A percentile compares a stretch with the other conserved stretches of the same genome.
These are phyloP conservation scores for Salinomyces thailandicus DNA, from an alignment of 2,329 filamentous ascomycete genomes.

Conservation along the genomic window DNA sequence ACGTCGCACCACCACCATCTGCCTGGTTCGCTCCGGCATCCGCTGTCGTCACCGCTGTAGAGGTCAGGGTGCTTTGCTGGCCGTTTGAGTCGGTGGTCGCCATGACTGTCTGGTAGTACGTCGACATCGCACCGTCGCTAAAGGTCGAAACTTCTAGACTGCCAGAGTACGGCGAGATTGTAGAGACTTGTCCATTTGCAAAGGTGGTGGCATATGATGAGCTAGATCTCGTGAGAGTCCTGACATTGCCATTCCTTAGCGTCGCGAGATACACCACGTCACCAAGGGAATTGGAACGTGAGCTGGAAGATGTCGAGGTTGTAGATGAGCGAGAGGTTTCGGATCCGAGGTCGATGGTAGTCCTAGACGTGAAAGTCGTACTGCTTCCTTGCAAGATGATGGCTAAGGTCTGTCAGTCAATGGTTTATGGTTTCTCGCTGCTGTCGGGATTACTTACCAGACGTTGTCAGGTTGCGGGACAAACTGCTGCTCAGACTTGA, in stretches of 20 bases:
- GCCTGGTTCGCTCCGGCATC: neutral
- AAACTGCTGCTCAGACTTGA: slow-evolving; percentile 1
- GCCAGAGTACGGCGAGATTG: slow-evolving; percentile 12
- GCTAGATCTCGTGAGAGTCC: slow-evolving; percentile 15
- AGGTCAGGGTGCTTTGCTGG: slow-evolving; percentile 8
- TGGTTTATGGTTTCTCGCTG: neutral
- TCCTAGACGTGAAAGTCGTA: slow-evolving; percentile 12
- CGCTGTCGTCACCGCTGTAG: slow-evolving; percentile 6
- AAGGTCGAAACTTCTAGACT: slow-evolving; percentile 4
- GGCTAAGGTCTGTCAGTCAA: slow-evolving; percentile 11
- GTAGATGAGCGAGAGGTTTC: neutral
- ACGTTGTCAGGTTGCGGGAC: slow-evolving; percentile 16
- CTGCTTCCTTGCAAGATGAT: slow-evolving; percentile 12
- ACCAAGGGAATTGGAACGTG: slow-evolving; percentile 1
- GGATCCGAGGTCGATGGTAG: slow-evolving; percentile 9
- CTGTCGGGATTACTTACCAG: slow-evolving; percentile 17
- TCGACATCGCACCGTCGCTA: slow-evolving; percentile 4
- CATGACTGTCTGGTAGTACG: slow-evolving; percentile 1
- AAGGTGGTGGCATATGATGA: slow-evolving; percentile 19
- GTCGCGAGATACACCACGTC: slow-evolving; percentile 16
- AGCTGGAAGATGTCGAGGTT: neutral
- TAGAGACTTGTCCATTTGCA: slow-evolving; percentile 13
- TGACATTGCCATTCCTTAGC: slow-evolving; percentile 15
- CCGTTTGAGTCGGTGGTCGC: neutral
- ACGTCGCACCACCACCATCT: slow-evolving; percentile 1